A percentile compares a stretch with the other conserved stretches of the same genome.
phyloP scores from a whole-genome alignment of 176 grass and related monocot species.

The Oryza meridionalis region DNA sequence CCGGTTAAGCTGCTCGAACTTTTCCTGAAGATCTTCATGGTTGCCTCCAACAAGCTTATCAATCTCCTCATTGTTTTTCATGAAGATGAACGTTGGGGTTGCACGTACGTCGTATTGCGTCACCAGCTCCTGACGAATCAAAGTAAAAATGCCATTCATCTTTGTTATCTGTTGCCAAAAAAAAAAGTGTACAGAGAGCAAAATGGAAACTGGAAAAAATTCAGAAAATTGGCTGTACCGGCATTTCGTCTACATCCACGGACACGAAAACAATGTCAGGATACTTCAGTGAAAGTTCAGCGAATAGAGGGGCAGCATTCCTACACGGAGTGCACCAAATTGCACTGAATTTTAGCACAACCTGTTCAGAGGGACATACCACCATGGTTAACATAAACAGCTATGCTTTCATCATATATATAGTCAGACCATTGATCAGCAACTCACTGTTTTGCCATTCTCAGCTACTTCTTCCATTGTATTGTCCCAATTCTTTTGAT shows the following conservation, averaged over 20 bases:
- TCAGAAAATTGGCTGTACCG: conserved; percentile 34
- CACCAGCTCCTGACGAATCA: conserved; percentile 60
- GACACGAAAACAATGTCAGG: conserved; percentile 61
- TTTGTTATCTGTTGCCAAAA: not conserved
- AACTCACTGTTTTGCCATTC: conserved; percentile 47
- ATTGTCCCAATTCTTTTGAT: conserved; percentile 42
- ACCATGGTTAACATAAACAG: conserved; percentile 15
- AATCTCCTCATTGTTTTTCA: conserved; percentile 58
- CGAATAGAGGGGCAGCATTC: conserved; percentile 54
- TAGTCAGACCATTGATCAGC: not conserved
- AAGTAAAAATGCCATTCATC: not conserved
- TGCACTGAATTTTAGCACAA: conserved; percentile 79
- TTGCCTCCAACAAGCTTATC: conserved; percentile 70
- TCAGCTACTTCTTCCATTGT: conserved; percentile 49
- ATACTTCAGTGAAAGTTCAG: conserved; percentile 64
- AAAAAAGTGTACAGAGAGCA: not conserved
- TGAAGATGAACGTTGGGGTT: conserved; percentile 83
- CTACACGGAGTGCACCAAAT: conserved; percentile 78
- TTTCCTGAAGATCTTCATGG: conserved; percentile 64
- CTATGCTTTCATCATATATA: too few relatives aligned
- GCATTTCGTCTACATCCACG: conserved; percentile 73
- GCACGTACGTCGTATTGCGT: conserved; percentile 55
- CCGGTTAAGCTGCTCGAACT: conserved; percentile 47
- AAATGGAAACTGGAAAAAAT: not conserved
- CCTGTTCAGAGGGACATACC: conserved; percentile 34